Evolutionary conservation across 345 rosid genomes (phyloP).

Genomic region (Gossypium anomalum): DNA sequence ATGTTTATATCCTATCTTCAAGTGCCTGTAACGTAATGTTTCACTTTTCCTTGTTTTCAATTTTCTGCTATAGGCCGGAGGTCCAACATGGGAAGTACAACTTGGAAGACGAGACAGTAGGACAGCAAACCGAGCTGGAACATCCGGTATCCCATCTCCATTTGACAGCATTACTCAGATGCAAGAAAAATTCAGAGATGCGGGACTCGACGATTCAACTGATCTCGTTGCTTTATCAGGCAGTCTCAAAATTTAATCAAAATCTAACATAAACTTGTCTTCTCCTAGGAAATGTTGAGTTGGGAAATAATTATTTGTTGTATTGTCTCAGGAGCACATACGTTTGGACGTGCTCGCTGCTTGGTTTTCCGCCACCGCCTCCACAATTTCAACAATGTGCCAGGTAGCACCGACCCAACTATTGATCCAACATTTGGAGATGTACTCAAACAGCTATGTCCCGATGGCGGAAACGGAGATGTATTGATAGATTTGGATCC

Average conservation of each 20-base stretch:
- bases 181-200: constrained; percentile 3
- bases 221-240: constrained; percentile 30
- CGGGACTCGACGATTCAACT: constrained; percentile 25
- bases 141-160: constrained; percentile 14
- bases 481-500: constrained; percentile 14
- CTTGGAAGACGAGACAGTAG: constrained; percentile 23
- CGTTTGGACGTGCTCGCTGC: constrained; percentile 24
- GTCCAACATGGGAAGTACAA: constrained; percentile 19
- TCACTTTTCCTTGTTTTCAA: too few species aligned
- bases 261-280: too few species aligned
- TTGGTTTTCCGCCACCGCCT: neutral
- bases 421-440: constrained; percentile 8
- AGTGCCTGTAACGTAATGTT: too few species aligned
- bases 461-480: constrained; percentile 1
- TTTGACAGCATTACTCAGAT: neutral
- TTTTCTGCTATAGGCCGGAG: constrained; percentile 25
- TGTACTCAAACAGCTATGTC: constrained; percentile 14
- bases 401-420: constrained; percentile 8
- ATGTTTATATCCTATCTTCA: too few species aligned
- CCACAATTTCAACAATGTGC: too few species aligned
- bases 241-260: neutral
- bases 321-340: constrained; percentile 17
- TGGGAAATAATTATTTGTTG: neutral
- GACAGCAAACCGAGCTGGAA: constrained; percentile 5
- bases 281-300: too few species aligned